Evolutionary conservation across 805 yeast genomes (phyloP), one percentile per base, ranked within the genome.

Genomic region (Helenozyma rhizophorensis): DNA sequence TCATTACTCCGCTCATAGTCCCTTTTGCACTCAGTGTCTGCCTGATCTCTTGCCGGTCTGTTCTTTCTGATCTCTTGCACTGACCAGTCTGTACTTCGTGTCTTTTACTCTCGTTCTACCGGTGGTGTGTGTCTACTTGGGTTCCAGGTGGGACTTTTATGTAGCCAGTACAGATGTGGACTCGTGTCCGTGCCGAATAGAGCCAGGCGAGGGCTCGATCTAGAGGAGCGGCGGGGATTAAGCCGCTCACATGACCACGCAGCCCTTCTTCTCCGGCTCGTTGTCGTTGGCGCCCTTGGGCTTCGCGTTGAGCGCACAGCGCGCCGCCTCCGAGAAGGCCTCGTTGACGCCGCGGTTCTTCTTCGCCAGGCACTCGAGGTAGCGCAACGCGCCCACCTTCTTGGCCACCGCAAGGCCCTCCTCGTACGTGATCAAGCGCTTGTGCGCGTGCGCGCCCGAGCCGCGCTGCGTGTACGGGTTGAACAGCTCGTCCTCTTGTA

Each of bases 291-390:
- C 78, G 34, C 89, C 90, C 62, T 80, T 85, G 31, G 95, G 84
- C 53, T 78, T 85, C 10, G 95, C 95, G 42, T 84, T 81, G 47
- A 90, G 70, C 2, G 97, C 97, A 53, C 95, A 89, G 58, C 98
- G 80, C 6, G 97, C 96, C 27, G 97, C 98, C 63, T 93, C 98
- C 0, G 97, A 88, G 57, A 93, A 93, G 8, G 97, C 97, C 65
- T 93, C 98, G 54, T 94, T 93, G n/a, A 93, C 98, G 45, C 98
- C 98, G 53, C 95, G 77, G 60, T 89, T 90, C 58, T 83, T 80
- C 69, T 89, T 93, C 6, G 98, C 97, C 17, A 96, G 85, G 64
- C 98, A 93, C 61, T 93, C 98, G 53, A 93, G 71, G 58, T 93
- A 93, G 52, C 97, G 76, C 50, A 89, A 68, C 1, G 98, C 97